Evolutionary conservation across 2,329 filamentous ascomycete species (phyloP).

Genomic region (Apiospora malaysiana): DNA sequence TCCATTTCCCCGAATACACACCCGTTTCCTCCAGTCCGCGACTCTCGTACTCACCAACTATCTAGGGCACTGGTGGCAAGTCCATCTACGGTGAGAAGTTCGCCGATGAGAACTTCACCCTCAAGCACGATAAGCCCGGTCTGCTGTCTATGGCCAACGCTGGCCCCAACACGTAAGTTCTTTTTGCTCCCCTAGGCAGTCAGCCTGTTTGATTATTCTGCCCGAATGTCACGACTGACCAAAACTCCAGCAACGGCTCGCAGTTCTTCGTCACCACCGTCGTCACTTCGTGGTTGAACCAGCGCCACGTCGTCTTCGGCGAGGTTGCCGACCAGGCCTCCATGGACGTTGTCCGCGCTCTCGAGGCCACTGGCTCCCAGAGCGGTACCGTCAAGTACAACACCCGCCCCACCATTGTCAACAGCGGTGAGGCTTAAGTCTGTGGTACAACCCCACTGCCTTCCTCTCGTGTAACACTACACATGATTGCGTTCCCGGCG

Average conservation of each 20-base stretch:
- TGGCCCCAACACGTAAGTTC: slow-evolving; percentile 83
- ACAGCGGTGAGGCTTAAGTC: slow-evolving; percentile 47
- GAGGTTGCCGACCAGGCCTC: slow-evolving; percentile 63
- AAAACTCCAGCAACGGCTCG: slow-evolving; percentile 82
- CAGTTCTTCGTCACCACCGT: slow-evolving; percentile 99
- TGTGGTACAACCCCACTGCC: neutral
- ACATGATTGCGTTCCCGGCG: slow-evolving; percentile 7
- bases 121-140: slow-evolving; percentile 76
- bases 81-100: slow-evolving; percentile 98
- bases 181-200: neutral
- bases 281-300: slow-evolving; percentile 83
- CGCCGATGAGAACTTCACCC: slow-evolving; percentile 86
- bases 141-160: slow-evolving; percentile 96
- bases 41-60: neutral
- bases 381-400: slow-evolving; percentile 61
- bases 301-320: slow-evolving; percentile 86
- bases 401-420: slow-evolving; percentile 64
- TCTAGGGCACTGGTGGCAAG: slow-evolving; percentile 84
- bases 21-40: neutral
- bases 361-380: slow-evolving; percentile 65
- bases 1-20: slow-evolving; percentile 27
- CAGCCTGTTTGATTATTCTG: neutral
- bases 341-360: slow-evolving; percentile 61
- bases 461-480: slow-evolving; percentile 3
- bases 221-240: slow-evolving; percentile 25